Percentiles rank a stretch among this genome's conserved stretches.
phyloP scores from a whole-genome alignment of 73 alveolate species.

The Paramecium bursaria region DNA sequence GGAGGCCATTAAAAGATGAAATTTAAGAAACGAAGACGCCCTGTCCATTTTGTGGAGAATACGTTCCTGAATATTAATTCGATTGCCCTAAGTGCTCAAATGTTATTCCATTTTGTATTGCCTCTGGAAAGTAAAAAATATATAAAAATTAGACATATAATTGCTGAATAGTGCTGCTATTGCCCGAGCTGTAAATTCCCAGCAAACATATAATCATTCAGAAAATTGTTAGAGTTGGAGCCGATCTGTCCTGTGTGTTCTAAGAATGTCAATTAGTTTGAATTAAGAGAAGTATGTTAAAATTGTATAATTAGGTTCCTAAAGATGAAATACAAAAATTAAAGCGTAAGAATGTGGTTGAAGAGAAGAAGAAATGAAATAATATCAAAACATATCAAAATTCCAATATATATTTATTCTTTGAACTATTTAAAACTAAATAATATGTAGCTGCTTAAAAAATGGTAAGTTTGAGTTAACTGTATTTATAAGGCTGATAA shows the following conservation, averaged over 20 bases:
- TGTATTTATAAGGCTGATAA: too few relatives aligned
- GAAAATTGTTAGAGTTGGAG: conserved; percentile 44
- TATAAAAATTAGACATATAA: conserved; percentile 79
- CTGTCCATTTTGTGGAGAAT: conserved; percentile 96
- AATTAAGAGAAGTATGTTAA: conserved; percentile 55
- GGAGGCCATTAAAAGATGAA: conserved; percentile 95
- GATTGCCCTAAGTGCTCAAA: conserved; percentile 96
- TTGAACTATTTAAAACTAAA: too few relatives aligned
- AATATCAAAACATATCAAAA: too few relatives aligned
- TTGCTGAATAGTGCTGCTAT: conserved; percentile 84
- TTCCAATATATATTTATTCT: too few relatives aligned
- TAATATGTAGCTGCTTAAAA: too few relatives aligned
- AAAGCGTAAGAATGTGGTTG: conserved; percentile 16
- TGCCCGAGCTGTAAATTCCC: conserved; percentile 96
- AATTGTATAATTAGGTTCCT: not conserved
- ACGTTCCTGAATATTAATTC: conserved; percentile 88
- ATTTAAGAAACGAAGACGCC: conserved; percentile 87
- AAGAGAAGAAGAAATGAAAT: conserved; percentile 37
- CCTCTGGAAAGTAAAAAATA: conserved; percentile 88
- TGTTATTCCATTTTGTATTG: conserved; percentile 97
- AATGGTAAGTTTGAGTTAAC: too few relatives aligned
- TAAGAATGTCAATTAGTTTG: conserved; percentile 1
- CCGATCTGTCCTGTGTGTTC: conserved; percentile 65
- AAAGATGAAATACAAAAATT: conserved; percentile 46
- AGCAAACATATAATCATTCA: conserved; percentile 65